Evolutionary conservation across 2,329 filamentous ascomycete species (phyloP), one percentile per base, ranked within the genome.

Genomic region (Daldinia sp.): DNA sequence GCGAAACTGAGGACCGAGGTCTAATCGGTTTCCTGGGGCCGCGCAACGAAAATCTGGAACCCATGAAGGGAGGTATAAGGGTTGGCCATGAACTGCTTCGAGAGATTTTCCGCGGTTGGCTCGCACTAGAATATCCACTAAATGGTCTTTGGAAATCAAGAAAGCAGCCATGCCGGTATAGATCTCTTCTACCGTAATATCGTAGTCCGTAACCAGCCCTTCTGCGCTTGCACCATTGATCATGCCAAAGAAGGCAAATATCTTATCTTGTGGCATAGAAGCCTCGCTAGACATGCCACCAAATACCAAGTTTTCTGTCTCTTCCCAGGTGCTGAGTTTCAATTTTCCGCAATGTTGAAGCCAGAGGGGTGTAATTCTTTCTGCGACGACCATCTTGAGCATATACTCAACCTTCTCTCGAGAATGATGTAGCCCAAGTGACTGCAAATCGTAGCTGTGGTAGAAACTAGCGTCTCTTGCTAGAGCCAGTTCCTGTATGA

Each of bases 1-100:
- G 12, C 46, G 3, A 28, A 50, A 28, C 46, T 5, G 6, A 4
- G 26, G 46, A 12, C 7, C 12, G 1, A 50, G 26, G 18, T 18
- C 4, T 3, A 30, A 9, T n/a, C 28, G 1, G 7, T 33, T 7
- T n/a, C 2, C 7, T 6, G 15, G 15, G 7, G 26, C 13, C 6
- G 26, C 46, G 15, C 26, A 50, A 30, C 46, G 15, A 33, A 50
- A 50, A 7, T 50, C 46, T n/a, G 26, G 46, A 50, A 50, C 46
- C 46, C 46, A 50, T 6, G 46, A 33, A n/a, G 46, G 26, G 46
- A 50, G 46, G 15, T 50, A 10, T 12, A 28, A 6, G 13, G 44
- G 23, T 28, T 9, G 10, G 5, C 23, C 15, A n/a, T 48, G 9
- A 28, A 30, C 15, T 10, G 23, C 12, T 26, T 28, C n/a, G 13